Evolutionary conservation across 1,284 basidiomycete species (phyloP).

Genomic region (Thelephora terrestris): DNA sequence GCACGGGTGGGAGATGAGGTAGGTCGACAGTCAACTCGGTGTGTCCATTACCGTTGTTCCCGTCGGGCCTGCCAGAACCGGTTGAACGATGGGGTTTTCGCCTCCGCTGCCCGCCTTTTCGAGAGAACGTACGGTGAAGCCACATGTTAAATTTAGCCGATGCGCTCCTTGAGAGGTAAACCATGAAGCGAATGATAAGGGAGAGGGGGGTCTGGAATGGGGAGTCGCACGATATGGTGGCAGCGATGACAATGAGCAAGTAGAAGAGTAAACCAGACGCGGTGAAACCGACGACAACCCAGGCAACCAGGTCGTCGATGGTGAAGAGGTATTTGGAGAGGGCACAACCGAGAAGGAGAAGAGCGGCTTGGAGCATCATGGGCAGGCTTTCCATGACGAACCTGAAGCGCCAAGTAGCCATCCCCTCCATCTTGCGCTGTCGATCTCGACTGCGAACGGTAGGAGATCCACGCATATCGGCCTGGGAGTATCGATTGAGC

Average conservation of each 20-base stretch:
- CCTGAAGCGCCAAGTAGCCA: background rate
- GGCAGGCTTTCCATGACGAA: constrained; percentile 1
- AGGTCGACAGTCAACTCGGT: background rate
- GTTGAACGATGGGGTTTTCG: too few relatives aligned
- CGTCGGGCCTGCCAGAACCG: too few relatives aligned
- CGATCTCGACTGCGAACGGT: too few relatives aligned
- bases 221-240: background rate
- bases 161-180: background rate
- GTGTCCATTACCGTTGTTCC: background rate
- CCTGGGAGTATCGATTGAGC: too few relatives aligned
- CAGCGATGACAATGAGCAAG: background rate
- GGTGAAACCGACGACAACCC: background rate
- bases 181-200: background rate
- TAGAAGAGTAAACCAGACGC: constrained; percentile 1
- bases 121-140: background rate
- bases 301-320: background rate
- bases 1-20: too few relatives aligned
- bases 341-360: constrained; percentile 1
- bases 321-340: background rate
- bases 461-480: too few relatives aligned
- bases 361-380: background rate
- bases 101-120: too few relatives aligned
- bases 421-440: constrained; percentile 1
- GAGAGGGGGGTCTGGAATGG: constrained; percentile 6
- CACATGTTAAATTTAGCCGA: background rate